Evolutionary conservation across 257 asterid genomes (phyloP), one percentile per base, ranked within the genome.

Genomic region (Ilex asprella): DNA sequence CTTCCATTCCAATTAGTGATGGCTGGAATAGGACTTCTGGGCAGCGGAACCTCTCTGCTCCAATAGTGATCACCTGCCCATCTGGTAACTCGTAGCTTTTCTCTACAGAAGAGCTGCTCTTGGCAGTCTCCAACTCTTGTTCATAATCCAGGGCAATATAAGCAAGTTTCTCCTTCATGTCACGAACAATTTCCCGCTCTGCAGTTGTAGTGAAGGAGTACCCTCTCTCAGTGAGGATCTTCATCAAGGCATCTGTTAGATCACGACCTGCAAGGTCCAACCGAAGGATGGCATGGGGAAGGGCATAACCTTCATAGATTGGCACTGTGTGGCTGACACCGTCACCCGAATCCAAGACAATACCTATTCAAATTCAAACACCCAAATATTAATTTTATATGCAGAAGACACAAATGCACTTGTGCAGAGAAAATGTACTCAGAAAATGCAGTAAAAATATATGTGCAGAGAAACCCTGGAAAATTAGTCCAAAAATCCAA

Each of bases 201-300:
- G 71, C 71, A 59, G 71, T 32, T 31, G 71, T 67, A 41, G 71
- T 67, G 44, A 67, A 67, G 12, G 66, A 31, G 54, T 67, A 67
- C 2, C 71, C 65, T 52, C 61, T 64, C 61, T 64, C 68, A 0
- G 46, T 39, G 30, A 64, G 60, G 29, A 64, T 64, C 68, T 64
- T 64, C 56, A 64, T 55, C 52, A 46, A 46, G n/a, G 13, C 13
- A 46, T 46, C 52, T 46, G 52, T 46, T 46, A 46, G 52, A 46
- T 10, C 52, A 46, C 13, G 13, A 46, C 52, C 52, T 46, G 13
- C n/a, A 7, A 46, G 13, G 52, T 10, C 52, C 13, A 46, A 11
- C 10, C 13, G 52, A 10, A 46, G n/a, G 52, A 10, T 46, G n/a
- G 52, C 52, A 46, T 10, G 52, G 52, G n/a, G n/a, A 46, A 14